These are phyloP conservation scores for Beta corolliflora DNA, from an alignment of 179 eudicot species.

Conservation along the genomic window DNA sequence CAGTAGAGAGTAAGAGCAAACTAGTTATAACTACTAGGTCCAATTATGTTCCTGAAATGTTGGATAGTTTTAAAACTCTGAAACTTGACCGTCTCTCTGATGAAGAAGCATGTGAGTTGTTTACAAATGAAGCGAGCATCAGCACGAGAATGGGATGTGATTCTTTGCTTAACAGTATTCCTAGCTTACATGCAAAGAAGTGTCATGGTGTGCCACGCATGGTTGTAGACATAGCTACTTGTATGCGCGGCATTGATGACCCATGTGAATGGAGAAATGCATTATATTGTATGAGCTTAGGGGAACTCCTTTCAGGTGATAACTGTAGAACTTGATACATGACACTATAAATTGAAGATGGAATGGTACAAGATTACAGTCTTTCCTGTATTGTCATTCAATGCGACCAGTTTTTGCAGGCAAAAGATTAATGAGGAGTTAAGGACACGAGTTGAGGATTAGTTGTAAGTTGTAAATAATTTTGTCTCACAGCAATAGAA, in stretches of 20 bases:
- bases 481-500: no score
- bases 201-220: conserved; percentile 14
- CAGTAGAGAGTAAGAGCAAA: conserved; percentile 20
- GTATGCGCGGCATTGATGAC: conserved; percentile 6
- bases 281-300: background rate
- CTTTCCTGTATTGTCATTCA: no score
- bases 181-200: conserved; percentile 6
- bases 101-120: conserved; percentile 12
- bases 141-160: background rate
- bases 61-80: background rate
- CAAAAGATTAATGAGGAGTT: background rate
- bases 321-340: no score
- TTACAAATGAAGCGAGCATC: conserved; percentile 16
- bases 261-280: conserved; percentile 9
- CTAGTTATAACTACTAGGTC: conserved; percentile 17
- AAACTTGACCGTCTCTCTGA: conserved; percentile 12
- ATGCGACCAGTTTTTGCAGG: background rate
- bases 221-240: conserved; percentile 10
- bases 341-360: no score
- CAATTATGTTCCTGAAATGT: background rate
- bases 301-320: no score
- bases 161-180: background rate
- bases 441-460: background rate
- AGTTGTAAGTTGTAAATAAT: no score
- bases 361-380: no score